Conservation (phyloP, 257 asterid species). For the Solanum infundibuliforme region DNA sequence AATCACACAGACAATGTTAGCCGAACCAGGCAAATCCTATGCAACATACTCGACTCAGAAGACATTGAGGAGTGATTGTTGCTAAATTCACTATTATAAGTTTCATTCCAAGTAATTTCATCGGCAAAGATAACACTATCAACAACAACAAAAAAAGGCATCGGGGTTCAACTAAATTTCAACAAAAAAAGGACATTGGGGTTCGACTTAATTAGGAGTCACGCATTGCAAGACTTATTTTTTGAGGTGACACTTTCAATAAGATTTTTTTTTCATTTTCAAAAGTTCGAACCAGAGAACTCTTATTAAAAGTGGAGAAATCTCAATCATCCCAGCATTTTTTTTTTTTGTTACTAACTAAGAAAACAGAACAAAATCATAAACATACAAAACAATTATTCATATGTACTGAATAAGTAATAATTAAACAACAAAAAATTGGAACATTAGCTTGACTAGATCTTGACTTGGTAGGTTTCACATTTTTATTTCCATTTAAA, state of each 20-base stretch:
- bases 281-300: neutral
- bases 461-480: neutral
- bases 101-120: neutral
- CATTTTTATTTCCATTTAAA: neutral
- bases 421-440: neutral
- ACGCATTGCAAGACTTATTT: too few species aligned
- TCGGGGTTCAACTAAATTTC: too few species aligned
- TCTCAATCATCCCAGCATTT: too few species aligned
- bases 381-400: neutral
- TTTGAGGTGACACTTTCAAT: accelerated
- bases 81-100: neutral
- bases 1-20: too few species aligned
- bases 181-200: too few species aligned
- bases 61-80: neutral
- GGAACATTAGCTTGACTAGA: neutral
- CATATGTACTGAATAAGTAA: neutral
- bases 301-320: too few species aligned
- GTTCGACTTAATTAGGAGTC: neutral
- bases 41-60: too few species aligned
- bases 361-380: neutral
- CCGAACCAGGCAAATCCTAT: too few species aligned
- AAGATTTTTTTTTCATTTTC: too few species aligned
- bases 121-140: neutral
- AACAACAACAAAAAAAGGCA: neutral
- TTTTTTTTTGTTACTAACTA: too few species aligned